Evolutionary conservation across 2,329 filamentous ascomycete species (phyloP).

Genomic region (Sarocladium strictum): DNA sequence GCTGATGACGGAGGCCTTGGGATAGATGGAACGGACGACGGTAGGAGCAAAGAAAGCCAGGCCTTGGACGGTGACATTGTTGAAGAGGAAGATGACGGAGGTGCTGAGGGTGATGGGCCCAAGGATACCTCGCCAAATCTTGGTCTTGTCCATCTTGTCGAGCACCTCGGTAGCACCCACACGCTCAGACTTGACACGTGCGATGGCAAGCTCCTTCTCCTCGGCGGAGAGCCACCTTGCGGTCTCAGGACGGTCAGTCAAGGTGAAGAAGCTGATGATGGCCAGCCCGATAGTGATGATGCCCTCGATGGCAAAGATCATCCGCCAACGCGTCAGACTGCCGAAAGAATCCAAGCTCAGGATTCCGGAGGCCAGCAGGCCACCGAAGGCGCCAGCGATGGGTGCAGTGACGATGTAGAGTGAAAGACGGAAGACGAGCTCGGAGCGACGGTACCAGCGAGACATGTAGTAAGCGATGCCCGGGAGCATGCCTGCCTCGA

Average conservation of each 20-base stretch:
- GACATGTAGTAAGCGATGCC: constrained; percentile 56
- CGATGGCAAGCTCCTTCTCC: constrained; percentile 61
- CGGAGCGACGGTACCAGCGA: constrained; percentile 53
- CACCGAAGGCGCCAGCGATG: constrained; percentile 56
- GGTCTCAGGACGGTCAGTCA: constrained; percentile 64
- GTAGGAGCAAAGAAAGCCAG: constrained; percentile 65
- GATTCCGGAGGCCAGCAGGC: constrained; percentile 54
- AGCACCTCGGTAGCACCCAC: constrained; percentile 56
- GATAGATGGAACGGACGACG: constrained; percentile 64
- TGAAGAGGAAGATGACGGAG: constrained; percentile 53
- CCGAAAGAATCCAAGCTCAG: constrained; percentile 49
- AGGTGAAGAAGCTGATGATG: constrained; percentile 54
- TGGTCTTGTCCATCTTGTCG: constrained; percentile 54
- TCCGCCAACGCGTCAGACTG: constrained; percentile 52
- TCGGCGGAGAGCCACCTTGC: constrained; percentile 59
- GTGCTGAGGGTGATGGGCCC: constrained; percentile 55
- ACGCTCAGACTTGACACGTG: constrained; percentile 63
- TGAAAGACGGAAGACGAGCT: constrained; percentile 57
- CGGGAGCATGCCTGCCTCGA: constrained; percentile 56
- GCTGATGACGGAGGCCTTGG: constrained; percentile 44
- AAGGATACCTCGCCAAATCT: constrained; percentile 56
- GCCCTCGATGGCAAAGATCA: constrained; percentile 65
- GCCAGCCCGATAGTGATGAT: constrained; percentile 22
- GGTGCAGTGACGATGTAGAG: constrained; percentile 53
- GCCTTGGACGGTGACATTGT: constrained; percentile 67